phyloP scores from a whole-genome alignment of 805 yeast species.

The Candida insectalens region DNA sequence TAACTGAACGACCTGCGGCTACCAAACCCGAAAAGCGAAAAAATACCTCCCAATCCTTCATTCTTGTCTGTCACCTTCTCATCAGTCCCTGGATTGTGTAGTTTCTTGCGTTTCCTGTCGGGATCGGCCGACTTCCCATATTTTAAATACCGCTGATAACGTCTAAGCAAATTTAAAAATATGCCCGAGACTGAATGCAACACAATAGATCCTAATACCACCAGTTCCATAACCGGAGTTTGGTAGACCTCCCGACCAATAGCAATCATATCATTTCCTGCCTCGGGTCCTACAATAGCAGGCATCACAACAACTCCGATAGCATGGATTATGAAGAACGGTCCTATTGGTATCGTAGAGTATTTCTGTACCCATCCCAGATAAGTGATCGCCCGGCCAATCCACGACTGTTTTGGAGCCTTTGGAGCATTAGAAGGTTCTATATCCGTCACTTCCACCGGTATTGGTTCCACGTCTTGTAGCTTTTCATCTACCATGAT shows the following conservation, averaged over 20 bases:
- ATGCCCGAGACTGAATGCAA: conserved; percentile 49
- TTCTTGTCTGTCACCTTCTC: conserved; percentile 26
- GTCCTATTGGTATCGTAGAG: conserved; percentile 47
- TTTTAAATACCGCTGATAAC: conserved; percentile 19
- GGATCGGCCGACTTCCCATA: conserved; percentile 10
- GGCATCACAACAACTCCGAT: conserved; percentile 48
- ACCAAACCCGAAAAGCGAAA: conserved; percentile 47
- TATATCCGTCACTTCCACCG: conserved; percentile 8
- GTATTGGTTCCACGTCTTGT: neutral
- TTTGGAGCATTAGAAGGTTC: conserved; percentile 9
- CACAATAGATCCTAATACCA: conserved; percentile 35
- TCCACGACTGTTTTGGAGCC: conserved; percentile 6
- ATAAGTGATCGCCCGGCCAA: conserved; percentile 2
- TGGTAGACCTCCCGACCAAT: conserved; percentile 57
- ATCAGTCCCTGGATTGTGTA: conserved; percentile 7
- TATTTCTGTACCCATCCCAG: conserved; percentile 36
- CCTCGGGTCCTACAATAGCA: conserved; percentile 27
- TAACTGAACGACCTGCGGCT: conserved; percentile 36
- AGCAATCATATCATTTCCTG: conserved; percentile 46
- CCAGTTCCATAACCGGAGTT: conserved; percentile 37
- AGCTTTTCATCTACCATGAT: neutral
- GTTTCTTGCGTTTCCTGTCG: conserved; percentile 6
- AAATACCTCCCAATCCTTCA: conserved; percentile 55
- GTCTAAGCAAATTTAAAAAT: conserved; percentile 29
- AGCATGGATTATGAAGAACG: conserved; percentile 50